phyloP scores from a whole-genome alignment of 2,329 filamentous ascomycete genomes.

The Venturia oleaginea region DNA sequence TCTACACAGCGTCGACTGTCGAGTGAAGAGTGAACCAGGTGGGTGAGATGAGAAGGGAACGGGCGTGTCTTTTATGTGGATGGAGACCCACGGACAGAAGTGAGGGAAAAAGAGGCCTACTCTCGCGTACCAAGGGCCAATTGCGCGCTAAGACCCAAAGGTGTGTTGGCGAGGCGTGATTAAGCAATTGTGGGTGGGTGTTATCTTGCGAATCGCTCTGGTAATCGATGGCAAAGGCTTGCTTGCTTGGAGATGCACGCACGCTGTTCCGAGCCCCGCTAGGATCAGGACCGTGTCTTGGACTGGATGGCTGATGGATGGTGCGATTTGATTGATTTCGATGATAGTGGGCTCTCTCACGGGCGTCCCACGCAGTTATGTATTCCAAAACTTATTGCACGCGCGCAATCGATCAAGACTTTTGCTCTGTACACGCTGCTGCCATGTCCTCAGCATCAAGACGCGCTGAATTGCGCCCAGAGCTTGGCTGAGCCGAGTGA shows the following conservation, averaged over 20 bases:
- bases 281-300: not conserved
- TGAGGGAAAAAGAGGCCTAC: not conserved
- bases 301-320: not conserved
- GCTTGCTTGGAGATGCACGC: not conserved
- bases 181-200: conserved; percentile 5
- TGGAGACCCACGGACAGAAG: conserved; percentile 2
- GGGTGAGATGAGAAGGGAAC: not conserved
- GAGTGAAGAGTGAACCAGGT: not conserved
- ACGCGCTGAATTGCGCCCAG: conserved; percentile 10
- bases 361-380: not conserved
- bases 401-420: not conserved
- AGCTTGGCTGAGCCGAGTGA: conserved; percentile 12
- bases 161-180: conserved; percentile 6
- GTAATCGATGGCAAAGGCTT: not conserved
- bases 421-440: not conserved
- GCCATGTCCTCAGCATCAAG: conserved; percentile 10
- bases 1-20: not conserved
- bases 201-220: not conserved
- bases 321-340: not conserved
- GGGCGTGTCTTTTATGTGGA: not conserved
- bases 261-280: not conserved
- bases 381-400: not conserved
- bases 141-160: not conserved
- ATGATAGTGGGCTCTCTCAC: not conserved
- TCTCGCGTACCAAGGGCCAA: conserved; percentile 1